phyloP scores from a whole-genome alignment of 768 basidiomycete genomes.

The Serendipita vermifera region DNA sequence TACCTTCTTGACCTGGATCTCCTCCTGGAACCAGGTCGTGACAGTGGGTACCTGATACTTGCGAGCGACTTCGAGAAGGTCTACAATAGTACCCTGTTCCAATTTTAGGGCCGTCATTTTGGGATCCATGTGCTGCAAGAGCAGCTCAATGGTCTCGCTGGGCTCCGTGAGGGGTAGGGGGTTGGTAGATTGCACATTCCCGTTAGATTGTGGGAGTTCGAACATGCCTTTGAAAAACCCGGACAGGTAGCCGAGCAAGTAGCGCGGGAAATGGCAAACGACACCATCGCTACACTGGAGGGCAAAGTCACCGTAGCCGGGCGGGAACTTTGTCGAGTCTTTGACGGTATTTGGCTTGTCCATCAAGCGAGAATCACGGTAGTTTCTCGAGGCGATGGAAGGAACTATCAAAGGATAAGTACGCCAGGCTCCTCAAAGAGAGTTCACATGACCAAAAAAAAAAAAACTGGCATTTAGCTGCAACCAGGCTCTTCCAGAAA shows the following conservation, averaged over 20 bases:
- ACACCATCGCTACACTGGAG: neutral
- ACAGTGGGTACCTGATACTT: neutral
- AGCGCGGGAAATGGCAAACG: neutral
- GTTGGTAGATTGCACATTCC: too few relatives aligned
- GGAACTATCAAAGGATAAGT: too few relatives aligned
- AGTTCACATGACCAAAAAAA: too few relatives aligned
- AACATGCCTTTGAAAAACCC: constrained; percentile 5
- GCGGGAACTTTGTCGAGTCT: neutral
- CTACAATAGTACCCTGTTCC: neutral
- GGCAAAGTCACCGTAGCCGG: neutral
- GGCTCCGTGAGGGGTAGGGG: neutral
- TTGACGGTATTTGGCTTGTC: too few relatives aligned
- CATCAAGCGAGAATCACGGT: too few relatives aligned
- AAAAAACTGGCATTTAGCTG: too few relatives aligned
- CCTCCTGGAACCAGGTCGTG: neutral
- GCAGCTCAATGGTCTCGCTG: neutral
- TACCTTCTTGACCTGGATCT: neutral
- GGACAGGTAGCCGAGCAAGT: neutral
- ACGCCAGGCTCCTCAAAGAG: too few relatives aligned
- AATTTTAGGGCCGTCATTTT: neutral
- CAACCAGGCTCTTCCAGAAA: too few relatives aligned
- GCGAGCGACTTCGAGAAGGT: neutral
- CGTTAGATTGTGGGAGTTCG: neutral
- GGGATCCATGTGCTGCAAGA: neutral
- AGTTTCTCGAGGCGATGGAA: too few relatives aligned